These are phyloP conservation scores for Fusarium sp. DNA, from an alignment of 2,329 filamentous ascomycete species.

Conservation along the genomic window DNA sequence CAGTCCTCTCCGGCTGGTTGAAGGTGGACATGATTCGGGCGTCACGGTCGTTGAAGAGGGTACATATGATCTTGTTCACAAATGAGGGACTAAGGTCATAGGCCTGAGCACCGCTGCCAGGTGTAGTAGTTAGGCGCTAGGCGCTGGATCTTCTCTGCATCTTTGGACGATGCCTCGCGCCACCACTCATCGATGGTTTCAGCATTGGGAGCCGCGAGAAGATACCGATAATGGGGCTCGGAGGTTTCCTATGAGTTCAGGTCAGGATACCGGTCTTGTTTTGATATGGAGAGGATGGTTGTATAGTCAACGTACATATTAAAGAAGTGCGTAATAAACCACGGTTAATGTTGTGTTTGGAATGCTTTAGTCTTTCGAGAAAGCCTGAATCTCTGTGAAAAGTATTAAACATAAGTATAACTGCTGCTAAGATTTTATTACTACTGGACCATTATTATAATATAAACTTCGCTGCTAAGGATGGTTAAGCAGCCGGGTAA, in stretches of 20 bases:
- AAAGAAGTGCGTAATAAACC: conserved; percentile 19
- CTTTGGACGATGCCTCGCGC: conserved; percentile 1
- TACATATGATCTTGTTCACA: conserved; percentile 1
- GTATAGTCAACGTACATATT: background rate
- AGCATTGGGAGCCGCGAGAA: conserved; percentile 7
- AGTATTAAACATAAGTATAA: no score
- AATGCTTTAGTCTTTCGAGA: no score
- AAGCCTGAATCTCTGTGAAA: no score
- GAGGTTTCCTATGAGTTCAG: background rate
- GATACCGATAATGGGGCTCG: conserved; percentile 1
- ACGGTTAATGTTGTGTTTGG: background rate
- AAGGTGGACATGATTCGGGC: background rate
- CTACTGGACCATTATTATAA: no score
- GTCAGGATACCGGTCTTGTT: background rate
- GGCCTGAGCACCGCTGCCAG: background rate
- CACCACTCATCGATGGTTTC: conserved; percentile 23
- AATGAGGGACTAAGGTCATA: background rate
- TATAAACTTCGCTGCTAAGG: no score
- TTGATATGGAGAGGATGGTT: background rate
- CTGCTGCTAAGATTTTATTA: no score
- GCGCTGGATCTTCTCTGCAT: background rate
- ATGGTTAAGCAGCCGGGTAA: no score
- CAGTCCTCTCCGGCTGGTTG: background rate
- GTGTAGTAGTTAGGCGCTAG: background rate
- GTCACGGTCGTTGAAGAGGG: background rate